phyloP scores from a whole-genome alignment of 1,284 basidiomycete genomes.

The Ustilago bromivora region DNA sequence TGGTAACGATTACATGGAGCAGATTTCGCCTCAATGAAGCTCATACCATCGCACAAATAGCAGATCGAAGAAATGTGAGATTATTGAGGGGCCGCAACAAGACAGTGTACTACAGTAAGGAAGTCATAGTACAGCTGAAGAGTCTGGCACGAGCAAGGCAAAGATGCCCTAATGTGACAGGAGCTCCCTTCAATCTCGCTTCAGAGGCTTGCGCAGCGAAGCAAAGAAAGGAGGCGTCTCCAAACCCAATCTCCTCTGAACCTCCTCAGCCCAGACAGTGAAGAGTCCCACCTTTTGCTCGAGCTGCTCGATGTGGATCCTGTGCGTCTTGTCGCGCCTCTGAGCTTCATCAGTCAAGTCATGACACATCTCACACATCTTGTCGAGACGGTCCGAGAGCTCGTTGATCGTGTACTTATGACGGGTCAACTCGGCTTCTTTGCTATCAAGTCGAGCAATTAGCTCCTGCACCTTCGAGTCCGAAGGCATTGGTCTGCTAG shows the following conservation, averaged over 20 bases:
- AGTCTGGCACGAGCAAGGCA: neutral
- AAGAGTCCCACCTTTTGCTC: slow-evolving; percentile 45
- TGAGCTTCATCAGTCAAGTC: slow-evolving; percentile 42
- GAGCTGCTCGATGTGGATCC: slow-evolving; percentile 41
- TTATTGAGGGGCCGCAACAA: neutral
- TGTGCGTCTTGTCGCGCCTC: slow-evolving; percentile 35
- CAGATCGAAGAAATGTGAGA: neutral
- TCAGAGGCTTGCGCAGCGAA: slow-evolving; percentile 42
- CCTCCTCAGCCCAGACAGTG: slow-evolving; percentile 46
- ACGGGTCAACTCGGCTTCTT: slow-evolving; percentile 20
- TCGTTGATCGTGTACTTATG: slow-evolving; percentile 22
- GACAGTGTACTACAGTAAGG: neutral
- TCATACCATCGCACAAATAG: neutral
- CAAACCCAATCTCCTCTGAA: slow-evolving; percentile 39
- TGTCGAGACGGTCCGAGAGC: slow-evolving; percentile 33
- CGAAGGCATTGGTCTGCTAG: neutral
- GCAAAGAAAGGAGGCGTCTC: slow-evolving; percentile 44
- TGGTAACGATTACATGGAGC: neutral
- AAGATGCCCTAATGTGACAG: neutral
- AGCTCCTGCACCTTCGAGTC: slow-evolving; percentile 1
- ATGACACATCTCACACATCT: slow-evolving; percentile 39
- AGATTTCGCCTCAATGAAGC: neutral
- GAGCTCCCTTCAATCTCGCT: slow-evolving; percentile 18
- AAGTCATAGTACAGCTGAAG: neutral
- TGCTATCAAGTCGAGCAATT: slow-evolving; percentile 15